Evolutionary conservation across 1,284 basidiomycete genomes (phyloP), one percentile per base, ranked within the genome.

Genomic region (Bjerkandera adusta): DNA sequence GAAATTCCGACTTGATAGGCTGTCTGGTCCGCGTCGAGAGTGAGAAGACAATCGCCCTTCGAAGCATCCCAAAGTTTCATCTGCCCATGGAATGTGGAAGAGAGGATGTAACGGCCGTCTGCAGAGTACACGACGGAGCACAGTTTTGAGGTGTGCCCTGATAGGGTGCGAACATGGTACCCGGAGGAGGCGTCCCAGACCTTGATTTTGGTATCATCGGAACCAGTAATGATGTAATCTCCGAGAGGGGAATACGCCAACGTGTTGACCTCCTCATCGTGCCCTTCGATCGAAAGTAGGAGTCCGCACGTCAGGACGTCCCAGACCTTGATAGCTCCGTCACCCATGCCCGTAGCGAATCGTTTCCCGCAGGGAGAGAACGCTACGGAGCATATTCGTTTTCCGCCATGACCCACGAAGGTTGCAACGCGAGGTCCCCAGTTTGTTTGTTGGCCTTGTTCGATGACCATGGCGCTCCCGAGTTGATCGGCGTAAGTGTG

Each of bases 231-330:
- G 16, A 44, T 26, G 24, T 20, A 24, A 12, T 13, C 32, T 5
- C 55, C 53, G 44, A 58, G 43, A 5, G 57, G 57, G 10, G 57
- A 59, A 37, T 37, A 57, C 4, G 44, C 51, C 3, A 54, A 38
- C 3, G 36, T 20, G 37, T 38, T 43, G 12, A 54, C 44, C 30
- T 43, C 44, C 5, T 36, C 22, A 8, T 13, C 22, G 36, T 51
- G 45, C 3, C 40, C 49, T 12, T 29, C 32, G 1, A 48, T 35
- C 6, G 8, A 41, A 22, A 27, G n/a, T 10, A 47, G 13, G 16
- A 24, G 25, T 15, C 15, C 27, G 12, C 13, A 25, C 24, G n/a
- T 36, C 22, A 33, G 18, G 25, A 43, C 13, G 24, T 46, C 26
- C 38, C 41, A 48, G 11, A 47, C 18, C 11, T 35, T 47, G 5